Base-by-base conservation (phyloP, 179 eudicot genomes). In the Beta corolliflora region DNA sequence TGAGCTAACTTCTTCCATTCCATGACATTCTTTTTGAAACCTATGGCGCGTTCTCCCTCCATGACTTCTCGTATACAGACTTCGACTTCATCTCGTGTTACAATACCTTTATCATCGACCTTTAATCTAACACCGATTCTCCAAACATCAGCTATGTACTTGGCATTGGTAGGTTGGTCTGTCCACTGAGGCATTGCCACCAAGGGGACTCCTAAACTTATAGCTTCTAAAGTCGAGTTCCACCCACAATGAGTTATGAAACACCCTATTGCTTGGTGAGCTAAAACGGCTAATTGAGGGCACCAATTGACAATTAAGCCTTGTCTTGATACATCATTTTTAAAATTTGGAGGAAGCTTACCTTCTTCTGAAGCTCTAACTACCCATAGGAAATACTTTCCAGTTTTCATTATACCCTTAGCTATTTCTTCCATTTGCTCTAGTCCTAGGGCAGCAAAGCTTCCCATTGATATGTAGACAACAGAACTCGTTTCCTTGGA, bases 151-250 rank as follows among this genome's bases (percentile, higher is more conserved):
- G 16, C 36, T 0, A 88, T 67, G 60, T 74, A 83, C 72, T 85
- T 87, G 9, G 86, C 89, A 44, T 85, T 85, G 6, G 88, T 85
- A 9, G 79, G 82, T 64, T 87, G 88, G 54, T 88, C 87, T 2
- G 79, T 73, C 88, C 88, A 83, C 36, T 86, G 88, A 1, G 88
- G 88, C 31, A 86, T n/a, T 23, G 77, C 88, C 75, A 88, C 85
- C 79, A 86, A 76, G 0, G 90, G 88, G 12, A 88, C 87, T 1
- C 88, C 90, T 5, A 88, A 21, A 23, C 81, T 70, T 74, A 85
- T 45, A 3, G 83, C 89, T 18, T 87, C 89, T 44, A 87, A 48
- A 4, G 63, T 82, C 45, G 83, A 83, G 78, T 83, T 80, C 86
- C 86, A 84, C 12, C 78, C 83, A 80, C 86, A 77, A 76, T 84